Evolutionary conservation across 352 stramenopile species (phyloP).

Genomic region (Peronospora destructor): DNA sequence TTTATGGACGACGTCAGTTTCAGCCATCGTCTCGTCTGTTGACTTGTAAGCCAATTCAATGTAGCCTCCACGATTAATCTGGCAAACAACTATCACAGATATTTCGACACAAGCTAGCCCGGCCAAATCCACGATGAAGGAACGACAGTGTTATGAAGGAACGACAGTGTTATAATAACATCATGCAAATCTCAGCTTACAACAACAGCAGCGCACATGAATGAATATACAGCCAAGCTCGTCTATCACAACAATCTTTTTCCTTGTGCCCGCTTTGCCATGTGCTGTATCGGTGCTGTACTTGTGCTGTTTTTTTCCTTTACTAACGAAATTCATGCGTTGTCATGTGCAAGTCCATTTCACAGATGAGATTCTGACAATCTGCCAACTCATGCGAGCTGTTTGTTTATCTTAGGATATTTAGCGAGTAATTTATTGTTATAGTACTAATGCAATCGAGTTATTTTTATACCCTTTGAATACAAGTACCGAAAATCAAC

Average conservation of each 20-base stretch:
- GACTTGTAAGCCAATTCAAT: neutral
- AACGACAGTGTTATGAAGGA: neutral
- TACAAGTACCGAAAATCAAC: too few species aligned
- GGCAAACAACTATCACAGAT: neutral
- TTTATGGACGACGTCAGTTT: neutral
- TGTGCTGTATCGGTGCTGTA: neutral
- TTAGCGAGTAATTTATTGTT: too few species aligned
- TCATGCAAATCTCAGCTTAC: neutral
- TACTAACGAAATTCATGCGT: neutral
- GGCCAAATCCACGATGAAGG: neutral
- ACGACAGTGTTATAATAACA: neutral
- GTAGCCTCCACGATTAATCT: neutral
- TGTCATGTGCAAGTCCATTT: slow-evolving; percentile 24
- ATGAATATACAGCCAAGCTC: neutral
- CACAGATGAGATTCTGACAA: slow-evolving; percentile 24
- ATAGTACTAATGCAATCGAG: too few species aligned
- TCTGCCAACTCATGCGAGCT: too few species aligned
- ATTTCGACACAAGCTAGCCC: neutral
- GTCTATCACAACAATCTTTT: neutral
- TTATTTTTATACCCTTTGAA: too few species aligned
- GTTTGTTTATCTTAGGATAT: too few species aligned
- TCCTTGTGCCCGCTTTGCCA: neutral
- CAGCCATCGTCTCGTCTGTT: neutral
- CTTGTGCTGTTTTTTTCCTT: neutral
- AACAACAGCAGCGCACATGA: neutral